Percentiles rank a stretch among this genome's conserved stretches.
Evolutionary conservation across 164 flowering plant species (phyloP).

Genomic region (Pachysandra terminalis): DNA sequence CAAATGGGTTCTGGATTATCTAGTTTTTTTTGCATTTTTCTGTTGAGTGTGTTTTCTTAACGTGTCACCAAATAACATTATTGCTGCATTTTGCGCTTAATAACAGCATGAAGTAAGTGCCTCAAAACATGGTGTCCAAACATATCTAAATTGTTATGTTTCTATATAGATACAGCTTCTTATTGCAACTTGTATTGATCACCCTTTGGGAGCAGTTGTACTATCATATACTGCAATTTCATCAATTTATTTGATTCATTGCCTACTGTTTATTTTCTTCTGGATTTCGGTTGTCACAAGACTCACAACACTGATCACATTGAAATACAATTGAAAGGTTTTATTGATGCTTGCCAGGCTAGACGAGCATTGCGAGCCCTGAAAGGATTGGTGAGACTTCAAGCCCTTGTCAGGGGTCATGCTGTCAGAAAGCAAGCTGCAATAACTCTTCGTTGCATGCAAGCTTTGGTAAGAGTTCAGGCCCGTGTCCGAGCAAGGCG

Average conservation of each 20-base stretch:
- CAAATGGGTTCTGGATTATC: too few relatives aligned
- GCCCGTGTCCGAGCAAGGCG: slow-evolving; percentile 98
- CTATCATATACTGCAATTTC: not conserved
- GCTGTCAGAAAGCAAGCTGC: slow-evolving; percentile 99
- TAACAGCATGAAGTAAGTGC: too few relatives aligned
- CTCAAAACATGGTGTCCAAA: too few relatives aligned
- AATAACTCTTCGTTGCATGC: slow-evolving; percentile 95
- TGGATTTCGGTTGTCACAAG: not conserved
- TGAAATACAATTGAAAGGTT: not conserved
- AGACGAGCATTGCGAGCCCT: slow-evolving; percentile 92
- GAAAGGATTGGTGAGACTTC: slow-evolving; percentile 95
- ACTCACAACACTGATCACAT: not conserved
- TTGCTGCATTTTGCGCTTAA: too few relatives aligned
- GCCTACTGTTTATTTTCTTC: not conserved
- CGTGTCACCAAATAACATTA: too few relatives aligned
- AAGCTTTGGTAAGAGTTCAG: slow-evolving; percentile 98
- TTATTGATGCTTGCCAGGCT: slow-evolving; percentile 48
- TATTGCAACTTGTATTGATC: not conserved
- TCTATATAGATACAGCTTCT: not conserved
- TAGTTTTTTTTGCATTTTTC: too few relatives aligned
- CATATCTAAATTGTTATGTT: too few relatives aligned
- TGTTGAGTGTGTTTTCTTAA: too few relatives aligned
- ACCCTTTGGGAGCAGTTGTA: not conserved
- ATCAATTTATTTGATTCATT: not conserved
- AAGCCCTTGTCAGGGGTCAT: slow-evolving; percentile 97